These are phyloP conservation scores for Calonectria ilicicola DNA, from an alignment of 2,329 filamentous ascomycete genomes.

Conservation along the genomic window DNA sequence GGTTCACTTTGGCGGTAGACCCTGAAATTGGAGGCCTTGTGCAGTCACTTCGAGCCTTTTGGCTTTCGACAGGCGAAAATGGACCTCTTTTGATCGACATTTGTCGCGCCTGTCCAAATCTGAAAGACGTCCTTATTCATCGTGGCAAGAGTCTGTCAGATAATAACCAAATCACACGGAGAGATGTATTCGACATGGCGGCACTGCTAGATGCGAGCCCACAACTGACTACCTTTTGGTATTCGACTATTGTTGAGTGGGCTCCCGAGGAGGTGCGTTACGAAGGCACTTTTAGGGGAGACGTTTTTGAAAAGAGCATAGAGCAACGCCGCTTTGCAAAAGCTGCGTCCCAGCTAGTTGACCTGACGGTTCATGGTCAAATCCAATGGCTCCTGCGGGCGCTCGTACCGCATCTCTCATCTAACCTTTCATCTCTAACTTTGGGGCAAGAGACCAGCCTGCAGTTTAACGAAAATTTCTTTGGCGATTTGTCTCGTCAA, in stretches of 20 bases:
- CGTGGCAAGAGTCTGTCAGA: background rate
- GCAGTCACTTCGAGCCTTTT: background rate
- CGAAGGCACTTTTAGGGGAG: background rate
- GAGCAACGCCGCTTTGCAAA: background rate
- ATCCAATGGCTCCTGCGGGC: background rate
- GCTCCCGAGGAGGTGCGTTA: background rate
- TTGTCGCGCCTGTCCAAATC: constrained; percentile 18
- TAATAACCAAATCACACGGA: background rate
- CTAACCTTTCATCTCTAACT: background rate
- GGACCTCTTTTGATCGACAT: background rate
- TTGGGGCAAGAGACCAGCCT: background rate
- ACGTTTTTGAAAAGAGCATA: background rate
- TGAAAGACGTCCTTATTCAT: background rate
- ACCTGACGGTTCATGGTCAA: background rate
- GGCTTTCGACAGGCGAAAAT: background rate
- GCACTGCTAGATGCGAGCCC: constrained; percentile 23
- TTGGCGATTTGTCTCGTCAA: background rate
- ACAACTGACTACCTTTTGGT: constrained; percentile 8
- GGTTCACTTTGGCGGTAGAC: constrained; percentile 12
- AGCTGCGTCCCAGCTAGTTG: background rate
- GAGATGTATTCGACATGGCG: constrained; percentile 4
- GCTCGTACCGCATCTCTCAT: background rate
- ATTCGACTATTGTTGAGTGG: constrained; percentile 1
- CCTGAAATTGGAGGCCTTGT: constrained; percentile 14
- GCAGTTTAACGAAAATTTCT: background rate